Percentiles rank a stretch among this genome's conserved stretches.
These are phyloP conservation scores for Pestalotiopsis sp. DNA, from an alignment of 2,329 filamentous ascomycete species.

Conservation along the genomic window DNA sequence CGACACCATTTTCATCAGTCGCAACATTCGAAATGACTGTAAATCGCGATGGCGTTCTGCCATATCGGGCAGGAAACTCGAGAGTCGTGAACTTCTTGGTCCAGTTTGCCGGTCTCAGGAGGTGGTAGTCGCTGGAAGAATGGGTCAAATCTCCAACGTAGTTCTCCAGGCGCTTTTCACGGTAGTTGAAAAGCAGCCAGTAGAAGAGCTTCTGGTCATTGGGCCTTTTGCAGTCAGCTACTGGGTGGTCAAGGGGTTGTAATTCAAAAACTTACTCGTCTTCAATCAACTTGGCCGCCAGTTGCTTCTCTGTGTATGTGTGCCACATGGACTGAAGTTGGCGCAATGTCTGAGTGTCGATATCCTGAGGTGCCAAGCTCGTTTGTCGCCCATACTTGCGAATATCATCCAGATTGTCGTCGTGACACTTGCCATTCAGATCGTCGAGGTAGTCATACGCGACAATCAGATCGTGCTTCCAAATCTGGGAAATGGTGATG, in stretches of 20 bases:
- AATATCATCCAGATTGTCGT: conserved; percentile 56
- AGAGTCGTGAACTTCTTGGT: conserved; percentile 65
- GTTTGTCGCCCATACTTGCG: conserved; percentile 65
- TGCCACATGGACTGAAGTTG: conserved; percentile 93
- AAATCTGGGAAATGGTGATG: conserved; percentile 80
- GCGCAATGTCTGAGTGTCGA: conserved; percentile 80
- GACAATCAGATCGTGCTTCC: conserved; percentile 82
- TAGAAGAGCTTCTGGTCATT: conserved; percentile 97
- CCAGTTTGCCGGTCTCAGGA: conserved; percentile 63
- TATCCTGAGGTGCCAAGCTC: conserved; percentile 62
- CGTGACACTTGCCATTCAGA: conserved; percentile 49
- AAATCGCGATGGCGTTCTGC: conserved; percentile 61
- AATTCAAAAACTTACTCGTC: conserved; percentile 56
- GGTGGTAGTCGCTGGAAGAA: conserved; percentile 90
- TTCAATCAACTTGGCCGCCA: conserved; percentile 70
- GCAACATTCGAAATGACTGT: conserved; percentile 67
- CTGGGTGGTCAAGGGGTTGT: conserved; percentile 23
- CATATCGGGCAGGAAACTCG: conserved; percentile 54
- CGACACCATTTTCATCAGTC: conserved; percentile 42
- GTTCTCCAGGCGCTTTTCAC: conserved; percentile 83
- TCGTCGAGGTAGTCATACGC: conserved; percentile 81
- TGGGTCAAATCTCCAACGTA: conserved; percentile 81
- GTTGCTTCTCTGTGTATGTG: conserved; percentile 72
- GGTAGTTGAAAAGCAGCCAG: conserved; percentile 78
- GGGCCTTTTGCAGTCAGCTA: conserved; percentile 49